Evolutionary conservation across 2,329 filamentous ascomycete genomes (phyloP).

Genomic region (Fusarium nygamai): DNA sequence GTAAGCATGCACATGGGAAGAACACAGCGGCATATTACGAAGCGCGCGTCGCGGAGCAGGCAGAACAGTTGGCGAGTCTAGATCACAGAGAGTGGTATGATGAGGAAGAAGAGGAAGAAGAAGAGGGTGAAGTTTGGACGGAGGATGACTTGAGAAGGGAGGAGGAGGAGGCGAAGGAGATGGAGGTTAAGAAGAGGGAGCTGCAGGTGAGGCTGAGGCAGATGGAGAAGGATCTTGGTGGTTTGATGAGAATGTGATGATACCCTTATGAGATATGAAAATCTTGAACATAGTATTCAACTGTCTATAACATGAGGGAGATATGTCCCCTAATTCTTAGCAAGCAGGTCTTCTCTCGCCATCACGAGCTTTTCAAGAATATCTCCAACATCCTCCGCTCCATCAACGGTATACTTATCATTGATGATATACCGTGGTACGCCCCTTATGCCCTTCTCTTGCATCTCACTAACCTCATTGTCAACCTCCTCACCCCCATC

Average conservation of each 20-base stretch:
- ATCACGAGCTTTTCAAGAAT: conserved; percentile 74
- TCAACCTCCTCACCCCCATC: conserved; percentile 68
- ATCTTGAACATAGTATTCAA: neutral
- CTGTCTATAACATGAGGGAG: neutral
- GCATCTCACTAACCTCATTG: conserved; percentile 62
- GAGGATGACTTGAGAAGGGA: conserved; percentile 75
- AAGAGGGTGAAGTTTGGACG: conserved; percentile 62
- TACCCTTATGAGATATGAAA: conserved; percentile 31
- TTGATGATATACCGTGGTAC: conserved; percentile 83
- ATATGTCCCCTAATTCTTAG: neutral
- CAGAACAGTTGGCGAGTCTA: conserved; percentile 76
- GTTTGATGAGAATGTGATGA: conserved; percentile 61
- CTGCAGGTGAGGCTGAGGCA: conserved; percentile 61
- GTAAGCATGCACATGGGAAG: conserved; percentile 74
- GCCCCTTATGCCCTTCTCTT: conserved; percentile 64
- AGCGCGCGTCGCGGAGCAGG: conserved; percentile 79
- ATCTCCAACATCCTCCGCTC: conserved; percentile 74
- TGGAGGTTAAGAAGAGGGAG: conserved; percentile 67
- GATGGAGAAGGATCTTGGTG: conserved; percentile 67
- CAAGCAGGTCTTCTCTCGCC: conserved; percentile 48
- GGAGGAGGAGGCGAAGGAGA: conserved; percentile 70
- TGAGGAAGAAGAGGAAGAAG: conserved; percentile 61
- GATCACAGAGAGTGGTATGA: conserved; percentile 69
- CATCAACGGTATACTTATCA: conserved; percentile 71
- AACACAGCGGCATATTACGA: conserved; percentile 85